These are phyloP conservation scores for Vavraia culicis DNA, from an alignment of 371 early-diverging fungal species.

Conservation along the genomic window DNA sequence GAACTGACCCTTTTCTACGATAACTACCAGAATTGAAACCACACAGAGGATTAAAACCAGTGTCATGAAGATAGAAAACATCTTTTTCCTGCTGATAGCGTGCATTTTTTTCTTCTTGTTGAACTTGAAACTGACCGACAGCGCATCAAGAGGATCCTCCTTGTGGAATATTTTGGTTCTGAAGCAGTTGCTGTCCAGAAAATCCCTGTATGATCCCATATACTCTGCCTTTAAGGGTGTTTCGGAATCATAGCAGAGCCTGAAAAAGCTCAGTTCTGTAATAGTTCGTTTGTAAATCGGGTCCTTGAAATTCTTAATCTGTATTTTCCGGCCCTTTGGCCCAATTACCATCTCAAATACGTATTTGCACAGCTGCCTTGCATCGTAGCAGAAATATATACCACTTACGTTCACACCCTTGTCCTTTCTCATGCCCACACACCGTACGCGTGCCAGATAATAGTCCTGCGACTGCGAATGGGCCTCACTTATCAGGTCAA, in stretches of 20 bases:
- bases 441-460: slow-evolving; percentile 33
- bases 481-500: slow-evolving; percentile 34
- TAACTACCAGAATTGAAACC: too few species aligned
- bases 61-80: too few species aligned
- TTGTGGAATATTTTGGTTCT: slow-evolving; percentile 42
- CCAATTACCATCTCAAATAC: slow-evolving; percentile 46
- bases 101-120: slow-evolving; percentile 9
- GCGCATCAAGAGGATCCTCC: slow-evolving; percentile 43
- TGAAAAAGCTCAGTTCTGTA: slow-evolving; percentile 41
- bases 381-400: slow-evolving; percentile 41
- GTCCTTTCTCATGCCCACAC: background rate
- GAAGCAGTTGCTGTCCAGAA: slow-evolving; percentile 41
- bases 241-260: slow-evolving; percentile 37
- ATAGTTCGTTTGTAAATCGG: slow-evolving; percentile 39
- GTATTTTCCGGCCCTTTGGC: slow-evolving; percentile 40
- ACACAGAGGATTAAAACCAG: too few species aligned
- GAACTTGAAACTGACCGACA: slow-evolving; percentile 43
- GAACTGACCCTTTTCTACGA: too few species aligned
- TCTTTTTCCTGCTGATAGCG: too few species aligned
- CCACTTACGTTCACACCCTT: too few species aligned
- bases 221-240: slow-evolving; percentile 37
- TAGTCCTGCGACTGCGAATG: slow-evolving; percentile 25
- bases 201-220: slow-evolving; percentile 41
- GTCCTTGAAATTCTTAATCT: slow-evolving; percentile 42
- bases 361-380: slow-evolving; percentile 44